phyloP scores from a whole-genome alignment of 768 basidiomycete genomes.

The Amanita molliuscula region DNA sequence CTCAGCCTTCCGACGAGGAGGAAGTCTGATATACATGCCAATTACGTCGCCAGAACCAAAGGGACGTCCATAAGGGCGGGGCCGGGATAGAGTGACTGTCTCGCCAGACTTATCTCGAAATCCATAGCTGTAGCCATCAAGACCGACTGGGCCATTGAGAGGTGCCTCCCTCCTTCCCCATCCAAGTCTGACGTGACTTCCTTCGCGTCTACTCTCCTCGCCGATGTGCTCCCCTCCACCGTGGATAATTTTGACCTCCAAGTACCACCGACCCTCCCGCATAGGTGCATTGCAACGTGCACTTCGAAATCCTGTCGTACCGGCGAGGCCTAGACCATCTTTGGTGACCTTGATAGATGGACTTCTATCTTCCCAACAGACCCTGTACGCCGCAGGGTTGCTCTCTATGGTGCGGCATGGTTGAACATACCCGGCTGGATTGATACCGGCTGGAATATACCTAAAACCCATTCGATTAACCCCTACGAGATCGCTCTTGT shows the following conservation, averaged over 20 bases:
- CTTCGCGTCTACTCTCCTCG: conserved; percentile 45
- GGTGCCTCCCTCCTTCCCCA: conserved; percentile 90
- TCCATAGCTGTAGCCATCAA: conserved; percentile 92
- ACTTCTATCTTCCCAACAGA: conserved; percentile 90
- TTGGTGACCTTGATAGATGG: conserved; percentile 69
- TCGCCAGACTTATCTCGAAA: conserved; percentile 89
- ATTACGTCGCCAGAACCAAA: conserved; percentile 82
- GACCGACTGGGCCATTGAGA: conserved; percentile 86
- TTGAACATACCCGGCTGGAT: conserved; percentile 40
- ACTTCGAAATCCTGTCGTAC: conserved; percentile 85
- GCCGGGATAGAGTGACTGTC: conserved; percentile 77
- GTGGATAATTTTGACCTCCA: conserved; percentile 76
- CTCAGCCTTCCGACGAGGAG: conserved; percentile 48
- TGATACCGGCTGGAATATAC: conserved; percentile 72
- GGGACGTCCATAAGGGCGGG: conserved; percentile 61
- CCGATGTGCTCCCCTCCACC: conserved; percentile 54
- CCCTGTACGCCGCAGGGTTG: conserved; percentile 54
- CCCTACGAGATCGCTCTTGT: conserved; percentile 60
- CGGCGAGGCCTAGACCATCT: conserved; percentile 66
- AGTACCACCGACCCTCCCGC: conserved; percentile 86
- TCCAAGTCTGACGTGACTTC: conserved; percentile 81
- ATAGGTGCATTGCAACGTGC: conserved; percentile 86
- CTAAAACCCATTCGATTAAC: conserved; percentile 73
- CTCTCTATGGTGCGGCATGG: conserved; percentile 79
- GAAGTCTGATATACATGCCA: conserved; percentile 89